Evolutionary conservation across 129 eudicot species (phyloP).

Genomic region (Dittrichia graveolens): DNA sequence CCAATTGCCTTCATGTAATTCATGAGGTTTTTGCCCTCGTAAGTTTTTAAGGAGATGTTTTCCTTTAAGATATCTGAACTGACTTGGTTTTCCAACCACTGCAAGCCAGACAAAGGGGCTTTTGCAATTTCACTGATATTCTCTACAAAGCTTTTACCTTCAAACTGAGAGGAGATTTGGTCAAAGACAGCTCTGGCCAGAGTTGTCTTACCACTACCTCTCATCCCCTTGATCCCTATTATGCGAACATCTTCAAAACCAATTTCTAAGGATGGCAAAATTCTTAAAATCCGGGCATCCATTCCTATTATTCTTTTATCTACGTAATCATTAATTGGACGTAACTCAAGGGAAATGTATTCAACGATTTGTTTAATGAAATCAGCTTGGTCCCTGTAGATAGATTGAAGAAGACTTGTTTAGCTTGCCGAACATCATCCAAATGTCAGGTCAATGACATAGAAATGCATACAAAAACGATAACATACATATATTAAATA

Average conservation of each 20-base stretch:
- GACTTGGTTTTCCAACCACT: no score
- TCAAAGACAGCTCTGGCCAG: constrained; percentile 26
- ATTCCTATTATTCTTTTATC: constrained; percentile 17
- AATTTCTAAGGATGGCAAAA: neutral
- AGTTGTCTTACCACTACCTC: constrained; percentile 37
- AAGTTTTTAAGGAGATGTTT: no score
- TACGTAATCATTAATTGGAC: neutral
- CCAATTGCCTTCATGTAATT: no score
- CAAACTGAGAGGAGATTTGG: constrained; percentile 3
- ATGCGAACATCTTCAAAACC: constrained; percentile 11
- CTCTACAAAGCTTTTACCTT: constrained; percentile 27
- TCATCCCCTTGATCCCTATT: constrained; percentile 30
- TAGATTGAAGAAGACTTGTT: neutral
- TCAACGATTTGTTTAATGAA: constrained; percentile 9
- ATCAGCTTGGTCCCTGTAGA: constrained; percentile 7
- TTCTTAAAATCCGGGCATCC: neutral
- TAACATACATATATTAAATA: no score
- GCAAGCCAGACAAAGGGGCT: neutral
- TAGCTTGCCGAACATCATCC: neutral
- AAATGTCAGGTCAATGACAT: neutral
- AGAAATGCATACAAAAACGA: neutral
- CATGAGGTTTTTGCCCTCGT: no score
- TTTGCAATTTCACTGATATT: constrained; percentile 19
- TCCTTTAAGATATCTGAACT: no score
- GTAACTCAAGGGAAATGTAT: constrained; percentile 13